A percentile compares a stretch with the other conserved stretches of the same genome.
phyloP scores from a whole-genome alignment of 2,329 filamentous ascomycete species.

The Monilinia fructicola region DNA sequence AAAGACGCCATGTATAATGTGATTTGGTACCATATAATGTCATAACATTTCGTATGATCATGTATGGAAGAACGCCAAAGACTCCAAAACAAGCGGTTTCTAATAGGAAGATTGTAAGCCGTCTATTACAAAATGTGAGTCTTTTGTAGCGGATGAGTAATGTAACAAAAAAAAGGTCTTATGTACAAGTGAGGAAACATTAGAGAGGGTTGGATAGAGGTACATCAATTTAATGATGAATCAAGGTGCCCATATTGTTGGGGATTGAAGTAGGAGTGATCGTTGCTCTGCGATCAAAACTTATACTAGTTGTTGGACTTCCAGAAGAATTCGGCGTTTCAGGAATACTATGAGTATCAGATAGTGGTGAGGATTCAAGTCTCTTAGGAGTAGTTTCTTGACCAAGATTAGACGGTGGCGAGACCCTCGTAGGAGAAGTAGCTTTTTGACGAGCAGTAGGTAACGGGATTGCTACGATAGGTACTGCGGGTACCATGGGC shows the following conservation, averaged over 20 bases:
- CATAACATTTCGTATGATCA: conserved; percentile 15
- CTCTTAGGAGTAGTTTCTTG: not conserved
- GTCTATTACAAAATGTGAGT: conserved; percentile 1
- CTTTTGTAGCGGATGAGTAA: conserved; percentile 3
- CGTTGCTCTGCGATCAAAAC: conserved; percentile 8
- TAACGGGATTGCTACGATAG: conserved; percentile 9
- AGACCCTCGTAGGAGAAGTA: conserved; percentile 19
- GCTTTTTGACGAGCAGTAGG: conserved; percentile 1
- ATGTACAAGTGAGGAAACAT: conserved; percentile 14
- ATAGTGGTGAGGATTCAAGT: conserved; percentile 1
- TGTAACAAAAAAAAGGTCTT: conserved; percentile 13
- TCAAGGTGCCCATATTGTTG: not conserved
- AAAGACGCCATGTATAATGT: conserved; percentile 16
- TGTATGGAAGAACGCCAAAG: conserved; percentile 20
- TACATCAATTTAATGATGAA: not conserved
- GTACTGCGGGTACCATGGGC: conserved; percentile 16
- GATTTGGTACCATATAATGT: conserved; percentile 14
- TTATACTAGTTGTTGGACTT: not conserved
- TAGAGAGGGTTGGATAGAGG: not conserved
- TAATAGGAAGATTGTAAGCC: conserved; percentile 2
- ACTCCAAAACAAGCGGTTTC: conserved; percentile 3
- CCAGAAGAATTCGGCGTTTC: conserved; percentile 4
- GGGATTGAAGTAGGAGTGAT: conserved; percentile 12
- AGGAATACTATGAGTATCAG: conserved; percentile 1
- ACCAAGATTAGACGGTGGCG: not conserved